These are phyloP conservation scores for Apophysomyces ossiformis DNA, from an alignment of 371 early-diverging fungal genomes.

Conservation along the genomic window DNA sequence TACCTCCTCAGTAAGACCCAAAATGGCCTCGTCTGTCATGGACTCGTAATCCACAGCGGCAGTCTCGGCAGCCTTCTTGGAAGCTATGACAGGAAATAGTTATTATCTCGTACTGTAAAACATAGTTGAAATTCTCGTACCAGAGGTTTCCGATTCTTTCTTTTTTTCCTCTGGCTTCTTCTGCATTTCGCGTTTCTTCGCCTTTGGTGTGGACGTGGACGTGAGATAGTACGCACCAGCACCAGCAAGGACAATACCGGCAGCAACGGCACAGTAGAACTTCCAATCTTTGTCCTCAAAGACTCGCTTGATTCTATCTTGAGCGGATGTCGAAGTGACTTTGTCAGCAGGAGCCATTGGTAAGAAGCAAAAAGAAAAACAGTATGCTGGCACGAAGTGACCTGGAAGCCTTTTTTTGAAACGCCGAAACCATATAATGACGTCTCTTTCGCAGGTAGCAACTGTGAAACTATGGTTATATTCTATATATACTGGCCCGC, in stretches of 20 bases:
- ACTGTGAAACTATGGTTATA: too few relatives aligned
- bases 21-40: constrained; percentile 66
- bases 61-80: constrained; percentile 30
- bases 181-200: constrained; percentile 35
- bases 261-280: constrained; percentile 73
- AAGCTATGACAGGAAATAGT: constrained; percentile 6
- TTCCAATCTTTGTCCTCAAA: constrained; percentile 81
- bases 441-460: too few relatives aligned
- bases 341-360: constrained; percentile 9
- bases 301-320: constrained; percentile 59
- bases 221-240: constrained; percentile 72
- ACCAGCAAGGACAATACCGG: constrained; percentile 67
- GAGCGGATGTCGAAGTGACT: constrained; percentile 23
- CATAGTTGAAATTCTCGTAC: constrained; percentile 1
- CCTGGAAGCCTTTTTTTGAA: too few relatives aligned
- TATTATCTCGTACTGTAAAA: background rate
- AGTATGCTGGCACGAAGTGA: too few relatives aligned
- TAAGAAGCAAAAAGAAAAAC: constrained; percentile 4
- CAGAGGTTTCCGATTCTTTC: constrained; percentile 23
- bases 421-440: too few relatives aligned
- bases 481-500: too few relatives aligned
- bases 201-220: constrained; percentile 31
- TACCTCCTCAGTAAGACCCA: constrained; percentile 58
- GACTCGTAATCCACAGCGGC: constrained; percentile 46
- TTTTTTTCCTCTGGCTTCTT: constrained; percentile 30